These are phyloP conservation scores for Penicillium sp. DNA, from an alignment of 2,329 filamentous ascomycete genomes.

Conservation along the genomic window DNA sequence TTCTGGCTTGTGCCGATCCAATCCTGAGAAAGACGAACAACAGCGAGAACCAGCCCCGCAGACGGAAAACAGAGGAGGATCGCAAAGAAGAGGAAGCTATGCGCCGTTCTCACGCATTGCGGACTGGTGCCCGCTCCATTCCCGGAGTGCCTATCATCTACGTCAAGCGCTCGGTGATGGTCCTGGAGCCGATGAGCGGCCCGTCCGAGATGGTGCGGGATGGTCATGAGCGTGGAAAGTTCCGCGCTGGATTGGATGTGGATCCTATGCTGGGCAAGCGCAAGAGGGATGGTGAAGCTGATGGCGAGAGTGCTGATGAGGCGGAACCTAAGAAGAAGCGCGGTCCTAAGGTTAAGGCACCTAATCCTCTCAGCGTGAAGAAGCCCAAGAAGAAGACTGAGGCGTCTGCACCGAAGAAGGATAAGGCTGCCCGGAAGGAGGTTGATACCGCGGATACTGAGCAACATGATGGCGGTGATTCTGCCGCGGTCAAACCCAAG, in stretches of 20 bases:
- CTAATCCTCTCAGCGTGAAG: slow-evolving; percentile 49
- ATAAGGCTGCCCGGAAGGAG: slow-evolving; percentile 11
- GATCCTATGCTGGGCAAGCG: slow-evolving; percentile 32
- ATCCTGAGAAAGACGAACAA: slow-evolving; percentile 23
- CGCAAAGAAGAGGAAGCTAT: slow-evolving; percentile 30
- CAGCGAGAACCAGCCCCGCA: slow-evolving; percentile 31
- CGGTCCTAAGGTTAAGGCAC: slow-evolving; percentile 40
- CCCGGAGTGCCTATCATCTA: slow-evolving; percentile 51
- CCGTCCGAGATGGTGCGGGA: slow-evolving; percentile 43
- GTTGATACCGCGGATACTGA: slow-evolving; percentile 17
- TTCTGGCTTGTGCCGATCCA: slow-evolving; percentile 44
- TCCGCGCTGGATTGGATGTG: slow-evolving; percentile 41
- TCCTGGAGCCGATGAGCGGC: slow-evolving; percentile 48
- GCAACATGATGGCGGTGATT: slow-evolving; percentile 23
- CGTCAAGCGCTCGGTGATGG: slow-evolving; percentile 52
- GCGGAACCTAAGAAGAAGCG: slow-evolving; percentile 34
- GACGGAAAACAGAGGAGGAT: slow-evolving; percentile 31
- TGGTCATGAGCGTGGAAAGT: slow-evolving; percentile 47
- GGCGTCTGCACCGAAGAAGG: slow-evolving; percentile 22
- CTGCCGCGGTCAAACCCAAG: slow-evolving; percentile 31
- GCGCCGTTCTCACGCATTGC: slow-evolving; percentile 33
- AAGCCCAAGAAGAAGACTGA: slow-evolving; percentile 42
- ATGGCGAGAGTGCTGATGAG: slow-evolving; percentile 15
- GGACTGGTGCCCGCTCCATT: slow-evolving; percentile 41
- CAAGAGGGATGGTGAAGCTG: slow-evolving; percentile 30